phyloP scores from a whole-genome alignment of 306 rosid genomes.

The Cucumis melo region DNA sequence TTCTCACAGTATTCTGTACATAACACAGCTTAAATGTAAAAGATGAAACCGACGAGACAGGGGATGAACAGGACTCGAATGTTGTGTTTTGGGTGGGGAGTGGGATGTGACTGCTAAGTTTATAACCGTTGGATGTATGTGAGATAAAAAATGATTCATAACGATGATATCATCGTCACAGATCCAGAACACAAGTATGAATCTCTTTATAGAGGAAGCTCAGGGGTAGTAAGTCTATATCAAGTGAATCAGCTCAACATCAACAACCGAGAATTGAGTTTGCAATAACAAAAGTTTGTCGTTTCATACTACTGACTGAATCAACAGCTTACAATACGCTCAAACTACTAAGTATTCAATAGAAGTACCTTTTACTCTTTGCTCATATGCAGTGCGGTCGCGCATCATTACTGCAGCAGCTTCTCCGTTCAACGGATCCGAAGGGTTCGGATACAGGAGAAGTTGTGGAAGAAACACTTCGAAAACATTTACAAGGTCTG shows the following conservation, averaged over 20 bases:
- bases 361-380: slow-evolving; percentile 60
- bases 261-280: background rate
- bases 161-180: background rate
- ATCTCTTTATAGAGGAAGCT: slow-evolving; percentile 5
- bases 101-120: background rate
- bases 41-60: background rate
- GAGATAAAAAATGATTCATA: background rate
- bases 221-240: slow-evolving; percentile 1
- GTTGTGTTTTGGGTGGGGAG: background rate
- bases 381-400: slow-evolving; percentile 56
- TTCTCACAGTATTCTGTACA: slow-evolving; percentile 60
- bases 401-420: slow-evolving; percentile 87
- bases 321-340: background rate
- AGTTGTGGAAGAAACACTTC: slow-evolving; percentile 93
- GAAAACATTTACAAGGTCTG: slow-evolving; percentile 80
- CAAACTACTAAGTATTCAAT: background rate
- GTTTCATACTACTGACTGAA: background rate
- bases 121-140: background rate
- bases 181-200: background rate
- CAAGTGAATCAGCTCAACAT: background rate
- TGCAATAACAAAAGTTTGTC: background rate
- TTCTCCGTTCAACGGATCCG: slow-evolving; percentile 75
- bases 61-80: background rate
- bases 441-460: slow-evolving; percentile 80
- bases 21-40: background rate